These are phyloP conservation scores for Cordyceps javanica DNA, from an alignment of 2,329 filamentous ascomycete genomes.

Conservation along the genomic window DNA sequence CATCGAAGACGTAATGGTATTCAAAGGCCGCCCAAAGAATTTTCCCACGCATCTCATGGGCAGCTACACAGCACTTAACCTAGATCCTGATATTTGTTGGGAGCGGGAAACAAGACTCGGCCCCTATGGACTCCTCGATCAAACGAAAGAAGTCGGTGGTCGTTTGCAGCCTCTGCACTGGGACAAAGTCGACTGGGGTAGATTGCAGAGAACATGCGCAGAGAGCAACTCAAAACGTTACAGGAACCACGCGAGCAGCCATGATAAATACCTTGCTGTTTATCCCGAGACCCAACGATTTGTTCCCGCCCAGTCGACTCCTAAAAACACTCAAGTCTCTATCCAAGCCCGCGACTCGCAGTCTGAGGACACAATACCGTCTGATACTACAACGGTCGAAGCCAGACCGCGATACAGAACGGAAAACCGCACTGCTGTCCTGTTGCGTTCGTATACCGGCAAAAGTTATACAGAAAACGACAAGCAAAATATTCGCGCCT, in stretches of 20 bases:
- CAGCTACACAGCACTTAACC: constrained; percentile 51
- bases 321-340: not conserved
- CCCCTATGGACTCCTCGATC: constrained; percentile 52
- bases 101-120: constrained; percentile 65
- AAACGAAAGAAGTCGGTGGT: constrained; percentile 38
- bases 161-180: constrained; percentile 44
- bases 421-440: constrained; percentile 60
- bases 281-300: constrained; percentile 31
- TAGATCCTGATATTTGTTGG: constrained; percentile 60
- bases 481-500: constrained; percentile 68
- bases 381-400: constrained; percentile 10
- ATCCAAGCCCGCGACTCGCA: not conserved
- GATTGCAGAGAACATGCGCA: constrained; percentile 61
- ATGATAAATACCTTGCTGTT: constrained; percentile 38
- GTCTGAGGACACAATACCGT: not conserved
- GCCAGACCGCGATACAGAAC: constrained; percentile 19
- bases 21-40: constrained; percentile 51
- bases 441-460: constrained; percentile 70
- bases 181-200: constrained; percentile 63
- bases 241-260: constrained; percentile 32
- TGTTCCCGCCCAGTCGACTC: constrained; percentile 13
- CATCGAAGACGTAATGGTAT: constrained; percentile 57
- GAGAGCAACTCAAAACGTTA: constrained; percentile 62
- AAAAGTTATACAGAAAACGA: constrained; percentile 75
- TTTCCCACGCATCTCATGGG: constrained; percentile 60